Base-by-base conservation (phyloP, 2,329 filamentous ascomycete species). In the Lachnellula suecica region DNA sequence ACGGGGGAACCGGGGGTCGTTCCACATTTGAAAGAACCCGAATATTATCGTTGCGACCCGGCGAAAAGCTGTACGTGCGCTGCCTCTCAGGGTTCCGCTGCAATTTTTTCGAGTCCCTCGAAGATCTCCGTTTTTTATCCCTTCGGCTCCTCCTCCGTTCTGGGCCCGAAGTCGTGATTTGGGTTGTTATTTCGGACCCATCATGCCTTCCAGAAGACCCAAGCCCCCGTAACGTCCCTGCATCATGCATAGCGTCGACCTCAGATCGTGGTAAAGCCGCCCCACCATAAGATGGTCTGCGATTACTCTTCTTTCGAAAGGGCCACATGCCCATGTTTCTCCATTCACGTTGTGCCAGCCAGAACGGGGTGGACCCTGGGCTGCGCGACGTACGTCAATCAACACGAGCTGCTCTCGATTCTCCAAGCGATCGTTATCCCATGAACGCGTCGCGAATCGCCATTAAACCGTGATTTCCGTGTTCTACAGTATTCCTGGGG, bases 291-390 rank as follows among this genome's bases (percentile, higher is more conserved):
- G 76, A 70, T 66, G 78, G 76, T 71, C 77, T 83, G 72, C 85
- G 85, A 71, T 84, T 85, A 72, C 81, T 85, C 73, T 80, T 86
- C 66, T 87, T 84, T 71, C 85, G 79, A 72, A 95, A 96, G 56
- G 86, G 89, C 91, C 90, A 95, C 71, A 92, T 75, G 68, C 86
- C 83, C 89, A 93, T 93, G 45, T 59, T 68, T 60, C 63, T n/a
- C n/a, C 63, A 64, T 66, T 54, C 51, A 57, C 53, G 50, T 57
- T 47, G 27, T 58, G 46, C 45, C 27, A 41, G 49, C 50, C 27
- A 43, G 31, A 47, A 46, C 29, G 19, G 44, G 49, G 47, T 56
- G 52, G 51, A 43, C 46, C 34, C 49, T 48, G 52, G 42, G 49
- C 47, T 44, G 43, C 29, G 13, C 42, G n/a, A n/a, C n/a, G n/a